Percentiles rank a stretch among this genome's conserved stretches.
phyloP scores from a whole-genome alignment of 345 rosid species.

The Aquilaria sinensis region DNA sequence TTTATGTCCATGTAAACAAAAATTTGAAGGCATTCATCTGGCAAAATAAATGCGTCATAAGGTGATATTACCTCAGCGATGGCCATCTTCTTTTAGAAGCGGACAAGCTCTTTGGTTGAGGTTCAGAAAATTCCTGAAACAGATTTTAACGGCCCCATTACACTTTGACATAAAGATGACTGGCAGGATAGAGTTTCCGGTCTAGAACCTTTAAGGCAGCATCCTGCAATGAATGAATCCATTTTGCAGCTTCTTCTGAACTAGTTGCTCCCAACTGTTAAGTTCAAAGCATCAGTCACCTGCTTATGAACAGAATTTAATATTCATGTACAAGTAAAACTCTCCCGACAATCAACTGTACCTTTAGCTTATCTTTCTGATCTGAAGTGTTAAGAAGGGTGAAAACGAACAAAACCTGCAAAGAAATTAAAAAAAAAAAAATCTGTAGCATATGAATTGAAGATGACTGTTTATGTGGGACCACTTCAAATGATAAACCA shows the following conservation, averaged over 20 bases:
- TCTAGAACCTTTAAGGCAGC: constrained; percentile 66
- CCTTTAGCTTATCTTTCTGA: constrained; percentile 83
- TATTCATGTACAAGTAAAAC: not conserved
- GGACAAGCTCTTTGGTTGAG: constrained; percentile 42
- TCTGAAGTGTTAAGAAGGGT: constrained; percentile 65
- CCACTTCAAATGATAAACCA: constrained; percentile 1
- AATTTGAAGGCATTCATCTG: no score
- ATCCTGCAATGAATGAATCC: constrained; percentile 69
- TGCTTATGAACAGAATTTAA: not conserved
- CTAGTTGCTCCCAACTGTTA: constrained; percentile 85
- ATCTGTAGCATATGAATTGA: constrained; percentile 3
- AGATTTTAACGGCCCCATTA: constrained; percentile 6
- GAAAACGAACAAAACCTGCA: constrained; percentile 83
- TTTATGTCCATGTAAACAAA: not conserved
- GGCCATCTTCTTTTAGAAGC: constrained; percentile 52
- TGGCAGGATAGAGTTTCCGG: not conserved
- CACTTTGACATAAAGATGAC: constrained; percentile 8
- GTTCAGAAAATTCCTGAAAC: constrained; percentile 38
- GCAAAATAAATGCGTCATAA: no score
- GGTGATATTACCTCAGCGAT: constrained; percentile 29
- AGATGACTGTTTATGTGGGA: not conserved
- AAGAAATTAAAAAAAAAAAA: constrained; percentile 8
- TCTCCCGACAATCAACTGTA: constrained; percentile 8
- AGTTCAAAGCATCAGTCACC: constrained; percentile 7
- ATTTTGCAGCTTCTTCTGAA: constrained; percentile 89